Conservation (phyloP, 1,139 yeast species). For the Pichiaceae sp. region DNA sequence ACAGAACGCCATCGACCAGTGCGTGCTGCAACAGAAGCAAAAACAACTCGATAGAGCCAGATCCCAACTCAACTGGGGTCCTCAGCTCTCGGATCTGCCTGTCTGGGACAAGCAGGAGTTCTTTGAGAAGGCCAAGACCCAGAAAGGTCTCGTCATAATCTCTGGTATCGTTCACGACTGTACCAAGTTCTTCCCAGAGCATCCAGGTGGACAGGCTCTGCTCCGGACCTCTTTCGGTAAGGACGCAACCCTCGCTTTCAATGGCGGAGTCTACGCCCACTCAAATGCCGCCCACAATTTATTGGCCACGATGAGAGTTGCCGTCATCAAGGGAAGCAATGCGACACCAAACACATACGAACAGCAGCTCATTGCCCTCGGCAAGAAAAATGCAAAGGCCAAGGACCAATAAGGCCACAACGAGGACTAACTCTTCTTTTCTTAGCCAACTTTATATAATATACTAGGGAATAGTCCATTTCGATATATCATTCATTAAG, state of each 20-base stretch:
- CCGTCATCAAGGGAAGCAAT: constrained; percentile 68
- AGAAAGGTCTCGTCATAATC: constrained; percentile 63
- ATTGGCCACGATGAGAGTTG: constrained; percentile 92
- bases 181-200: constrained; percentile 74
- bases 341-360: constrained; percentile 45
- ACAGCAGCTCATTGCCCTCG: constrained; percentile 43
- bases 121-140: constrained; percentile 51
- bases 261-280: constrained; percentile 96
- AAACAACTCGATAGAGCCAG: constrained; percentile 86
- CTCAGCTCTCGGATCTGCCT: constrained; percentile 74
- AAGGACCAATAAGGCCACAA: constrained; percentile 7
- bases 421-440: constrained; percentile 1
- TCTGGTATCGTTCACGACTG: constrained; percentile 95
- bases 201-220: constrained; percentile 96
- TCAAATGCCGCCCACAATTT: constrained; percentile 97
- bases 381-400: constrained; percentile 25
- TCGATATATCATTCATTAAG: no score
- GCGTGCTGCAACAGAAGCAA: constrained; percentile 91
- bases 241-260: constrained; percentile 95
- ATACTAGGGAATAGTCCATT: no score
- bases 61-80: constrained; percentile 84
- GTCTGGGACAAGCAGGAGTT: constrained; percentile 87
- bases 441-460: neutral
- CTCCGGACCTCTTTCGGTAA: constrained; percentile 83
- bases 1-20: constrained; percentile 94